Conservation (phyloP, 2,329 filamentous ascomycete genomes). For the Capronia epimyces region DNA sequence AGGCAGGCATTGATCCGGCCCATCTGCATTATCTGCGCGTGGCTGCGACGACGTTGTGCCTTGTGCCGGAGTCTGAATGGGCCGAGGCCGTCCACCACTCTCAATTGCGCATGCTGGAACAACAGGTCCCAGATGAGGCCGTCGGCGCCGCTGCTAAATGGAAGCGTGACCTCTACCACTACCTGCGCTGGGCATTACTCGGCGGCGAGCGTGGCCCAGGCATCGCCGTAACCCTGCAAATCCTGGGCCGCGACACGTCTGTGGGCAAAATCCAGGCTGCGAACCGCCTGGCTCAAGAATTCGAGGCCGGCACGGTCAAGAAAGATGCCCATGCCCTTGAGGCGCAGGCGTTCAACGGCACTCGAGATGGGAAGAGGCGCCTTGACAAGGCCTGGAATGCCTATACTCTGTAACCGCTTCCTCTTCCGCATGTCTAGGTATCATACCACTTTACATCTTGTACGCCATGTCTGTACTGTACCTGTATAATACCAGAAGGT, state of each 20-base stretch:
- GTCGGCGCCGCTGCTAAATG: constrained; percentile 9
- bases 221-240: constrained; percentile 49
- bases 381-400: constrained; percentile 22
- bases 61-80: constrained; percentile 42
- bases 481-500: too few species aligned
- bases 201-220: constrained; percentile 51
- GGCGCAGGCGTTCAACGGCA: constrained; percentile 11
- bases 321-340: constrained; percentile 11
- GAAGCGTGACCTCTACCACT: constrained; percentile 49
- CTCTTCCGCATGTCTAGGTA: neutral
- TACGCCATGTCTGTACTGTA: too few species aligned
- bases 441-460: too few species aligned
- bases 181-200: constrained; percentile 53
- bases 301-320: constrained; percentile 8
- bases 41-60: constrained; percentile 39
- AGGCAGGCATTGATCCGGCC: constrained; percentile 12
- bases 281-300: constrained; percentile 23
- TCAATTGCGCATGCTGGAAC: constrained; percentile 33
- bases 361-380: constrained; percentile 22
- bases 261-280: constrained; percentile 43
- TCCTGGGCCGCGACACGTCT: constrained; percentile 51
- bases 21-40: constrained; percentile 39
- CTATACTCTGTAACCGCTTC: constrained; percentile 10
- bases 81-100: constrained; percentile 36
- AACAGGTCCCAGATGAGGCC: neutral